Evolutionary conservation across 345 rosid species (phyloP), one percentile per base, ranked within the genome.

Genomic region (Corymbia maculata): DNA sequence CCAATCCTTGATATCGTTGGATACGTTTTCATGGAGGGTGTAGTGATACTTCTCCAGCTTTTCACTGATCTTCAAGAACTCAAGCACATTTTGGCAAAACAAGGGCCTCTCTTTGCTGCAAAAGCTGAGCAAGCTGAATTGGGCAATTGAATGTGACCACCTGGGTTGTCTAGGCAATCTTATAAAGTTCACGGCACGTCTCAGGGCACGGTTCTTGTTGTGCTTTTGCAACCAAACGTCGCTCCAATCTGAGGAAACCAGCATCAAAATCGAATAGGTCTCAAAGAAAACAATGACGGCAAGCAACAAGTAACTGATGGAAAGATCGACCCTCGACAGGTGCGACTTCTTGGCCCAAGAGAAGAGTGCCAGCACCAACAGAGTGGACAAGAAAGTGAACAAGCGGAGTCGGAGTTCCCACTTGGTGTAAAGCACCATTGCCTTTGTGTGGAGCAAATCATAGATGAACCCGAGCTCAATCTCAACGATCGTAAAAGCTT

Each of bases 241-340:
- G 16, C 90, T 51, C 92, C 91, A 89, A n/a, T 86, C 88, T 1
- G 93, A 93, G 11, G 87, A 52, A 22, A 85, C 5, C 28, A 55
- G 61, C 70, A 52, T 3, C 19, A 66, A 84, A 9, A 59, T 26
- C 10, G 90, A 85, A 55, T 66, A 79, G 16, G 85, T 30, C n/a
- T 93, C 91, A 5, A 89, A 70, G 44, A 51, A 21, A 85, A 89
- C 15, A 12, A 89, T 91, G 7, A 75, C 87, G 1, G 8, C 68
- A 36, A 36, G 42, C 42, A 36, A 36, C 42, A 36, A 36, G 42
- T 36, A 36, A 36, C 3, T 36, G 42, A 36, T 36, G 42, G 42
- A 36, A 36, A 36, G 42, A 36, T 36, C 42, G 42, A 36, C 42
- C 42, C 42, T 36, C 42, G 42, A 36, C 42, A 36, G 42, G 42